phyloP scores from a whole-genome alignment of 1,284 basidiomycete species.

The Malassezia restricta region DNA sequence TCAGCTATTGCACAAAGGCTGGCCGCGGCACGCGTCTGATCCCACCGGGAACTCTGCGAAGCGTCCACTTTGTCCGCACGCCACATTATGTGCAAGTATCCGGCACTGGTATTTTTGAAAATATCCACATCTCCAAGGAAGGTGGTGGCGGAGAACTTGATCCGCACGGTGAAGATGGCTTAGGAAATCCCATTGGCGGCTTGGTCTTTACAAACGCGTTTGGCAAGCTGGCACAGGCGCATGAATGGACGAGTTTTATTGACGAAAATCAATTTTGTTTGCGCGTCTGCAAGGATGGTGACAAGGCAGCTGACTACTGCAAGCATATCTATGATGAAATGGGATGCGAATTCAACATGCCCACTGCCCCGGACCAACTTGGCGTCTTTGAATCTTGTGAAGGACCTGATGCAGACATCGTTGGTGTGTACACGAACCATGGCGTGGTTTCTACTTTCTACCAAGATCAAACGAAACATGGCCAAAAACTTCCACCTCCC shows the following conservation, averaged over 20 bases:
- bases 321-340: slow-evolving; percentile 40
- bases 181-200: slow-evolving; percentile 36
- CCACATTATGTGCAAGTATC: slow-evolving; percentile 39
- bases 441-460: slow-evolving; percentile 26
- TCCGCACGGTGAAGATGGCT: slow-evolving; percentile 35
- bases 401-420: slow-evolving; percentile 24
- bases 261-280: slow-evolving; percentile 35
- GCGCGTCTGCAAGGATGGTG: slow-evolving; percentile 32
- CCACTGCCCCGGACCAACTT: slow-evolving; percentile 21
- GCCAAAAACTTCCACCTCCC: background rate
- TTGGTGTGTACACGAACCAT: slow-evolving; percentile 28
- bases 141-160: slow-evolving; percentile 41
- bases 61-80: slow-evolving; percentile 40
- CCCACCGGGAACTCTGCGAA: slow-evolving; percentile 35
- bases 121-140: slow-evolving; percentile 20
- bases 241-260: slow-evolving; percentile 36
- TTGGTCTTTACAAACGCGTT: slow-evolving; percentile 35
- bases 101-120: slow-evolving; percentile 30
- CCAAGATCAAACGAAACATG: slow-evolving; percentile 22
- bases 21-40: slow-evolving; percentile 41
- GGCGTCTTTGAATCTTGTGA: slow-evolving; percentile 36
- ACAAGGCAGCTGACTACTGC: slow-evolving; percentile 28
- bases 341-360: slow-evolving; percentile 39
- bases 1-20: slow-evolving; percentile 41
- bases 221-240: slow-evolving; percentile 23